Percentiles rank a stretch among this genome's conserved stretches.
These are phyloP conservation scores for Ophiostoma perfectum DNA, from an alignment of 2,329 filamentous ascomycete genomes.

Conservation along the genomic window DNA sequence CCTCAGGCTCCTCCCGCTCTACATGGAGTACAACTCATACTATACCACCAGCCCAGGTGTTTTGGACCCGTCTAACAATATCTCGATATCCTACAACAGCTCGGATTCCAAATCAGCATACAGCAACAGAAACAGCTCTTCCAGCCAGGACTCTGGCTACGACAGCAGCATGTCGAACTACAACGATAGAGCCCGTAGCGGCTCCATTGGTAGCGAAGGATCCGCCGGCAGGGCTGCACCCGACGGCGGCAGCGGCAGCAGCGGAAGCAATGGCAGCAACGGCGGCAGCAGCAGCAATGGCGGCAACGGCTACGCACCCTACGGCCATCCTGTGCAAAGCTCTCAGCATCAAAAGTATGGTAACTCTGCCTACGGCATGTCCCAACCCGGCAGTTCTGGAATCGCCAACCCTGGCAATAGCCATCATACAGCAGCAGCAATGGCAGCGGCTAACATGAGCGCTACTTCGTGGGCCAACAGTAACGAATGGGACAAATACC, in stretches of 20 bases:
- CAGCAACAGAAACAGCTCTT: neutral
- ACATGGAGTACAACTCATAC: conserved; percentile 2
- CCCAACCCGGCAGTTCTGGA: no score
- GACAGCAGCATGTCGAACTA: conserved; percentile 1
- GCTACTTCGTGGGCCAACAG: neutral
- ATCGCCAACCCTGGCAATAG: no score
- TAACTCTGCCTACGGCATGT: no score
- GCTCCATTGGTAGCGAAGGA: neutral
- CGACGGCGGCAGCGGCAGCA: conserved; percentile 5
- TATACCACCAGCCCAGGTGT: neutral
- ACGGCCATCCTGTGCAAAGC: no score
- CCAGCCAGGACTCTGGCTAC: conserved; percentile 3
- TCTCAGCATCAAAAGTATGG: no score
- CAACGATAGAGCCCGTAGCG: neutral
- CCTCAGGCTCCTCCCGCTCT: neutral
- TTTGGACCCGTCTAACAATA: neutral
- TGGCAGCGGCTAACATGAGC: no score
- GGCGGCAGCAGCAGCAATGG: conserved; percentile 24
- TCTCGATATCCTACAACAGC: neutral
- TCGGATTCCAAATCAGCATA: neutral
- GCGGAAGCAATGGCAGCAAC: conserved; percentile 22
- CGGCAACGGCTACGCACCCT: no score
- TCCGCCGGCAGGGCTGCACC: neutral
- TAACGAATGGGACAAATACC: conserved; percentile 31
- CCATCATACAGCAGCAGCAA: no score